Percentiles rank a stretch among this genome's conserved stretches.
Evolutionary conservation across 352 stramenopile genomes (phyloP).

Genomic region (Globisporangium polare): DNA sequence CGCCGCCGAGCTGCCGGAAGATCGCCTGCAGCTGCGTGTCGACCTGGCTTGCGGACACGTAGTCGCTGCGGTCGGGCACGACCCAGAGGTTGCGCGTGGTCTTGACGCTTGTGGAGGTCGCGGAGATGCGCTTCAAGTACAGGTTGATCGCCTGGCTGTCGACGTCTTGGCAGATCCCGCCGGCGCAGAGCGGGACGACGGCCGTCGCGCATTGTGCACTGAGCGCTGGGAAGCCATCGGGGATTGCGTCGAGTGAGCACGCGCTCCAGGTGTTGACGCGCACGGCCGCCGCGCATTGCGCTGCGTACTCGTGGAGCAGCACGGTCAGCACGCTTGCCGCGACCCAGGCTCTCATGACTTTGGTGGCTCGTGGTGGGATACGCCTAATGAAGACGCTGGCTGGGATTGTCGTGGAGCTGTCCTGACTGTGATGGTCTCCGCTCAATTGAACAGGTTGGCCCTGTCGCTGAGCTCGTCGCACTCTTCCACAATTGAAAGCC

Average conservation of each 20-base stretch:
- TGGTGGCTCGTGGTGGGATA: background rate
- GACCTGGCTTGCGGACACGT: slow-evolving; percentile 5
- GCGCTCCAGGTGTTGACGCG: slow-evolving; percentile 28
- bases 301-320: background rate
- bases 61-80: slow-evolving; percentile 31
- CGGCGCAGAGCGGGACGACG: slow-evolving; percentile 41
- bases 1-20: slow-evolving; percentile 36
- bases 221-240: slow-evolving; percentile 23
- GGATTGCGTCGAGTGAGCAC: slow-evolving; percentile 25
- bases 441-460: background rate
- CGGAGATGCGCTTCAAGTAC: slow-evolving; percentile 52
- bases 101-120: slow-evolving; percentile 14
- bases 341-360: slow-evolving; percentile 2
- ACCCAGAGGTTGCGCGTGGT: slow-evolving; percentile 32
- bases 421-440: background rate
- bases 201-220: slow-evolving; percentile 36
- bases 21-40: slow-evolving; percentile 51
- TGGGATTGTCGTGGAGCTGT: too few relatives aligned
- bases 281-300: slow-evolving; percentile 1
- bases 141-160: slow-evolving; percentile 42
- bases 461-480: background rate
- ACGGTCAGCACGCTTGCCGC: background rate
- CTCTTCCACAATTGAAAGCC: background rate
- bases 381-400: too few relatives aligned
- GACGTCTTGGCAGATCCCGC: slow-evolving; percentile 34